Evolutionary conservation across 495 filamentous ascomycete genomes (phyloP), one percentile per base, ranked within the genome.

Genomic region (Xylona heveae): DNA sequence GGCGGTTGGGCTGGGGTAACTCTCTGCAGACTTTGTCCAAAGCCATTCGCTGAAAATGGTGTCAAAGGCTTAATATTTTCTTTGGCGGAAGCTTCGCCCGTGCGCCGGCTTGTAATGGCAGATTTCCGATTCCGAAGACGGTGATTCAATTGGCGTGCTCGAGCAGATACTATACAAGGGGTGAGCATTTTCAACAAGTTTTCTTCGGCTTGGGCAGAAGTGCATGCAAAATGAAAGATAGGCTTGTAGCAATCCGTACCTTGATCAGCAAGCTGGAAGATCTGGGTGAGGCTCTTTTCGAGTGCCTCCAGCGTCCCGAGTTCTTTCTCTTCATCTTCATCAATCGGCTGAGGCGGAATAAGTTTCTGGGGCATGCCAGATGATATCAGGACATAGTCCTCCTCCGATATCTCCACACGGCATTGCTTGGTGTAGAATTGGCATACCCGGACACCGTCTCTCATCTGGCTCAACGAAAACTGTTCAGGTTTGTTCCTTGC

Each of bases 251-350:
- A 35, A n/a, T n/a, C n/a, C n/a, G n/a, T 33, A 53, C 49, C 48
- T 42, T 51, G 49, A 36, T 91, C 81, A 1, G 79, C 78, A 43
- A 74, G 64, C 46, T 77, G 74, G 35, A 76, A 78, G 14, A 90
- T 65, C 35, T 71, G 62, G 25, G 69, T 64, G 23, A 88, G 48
- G 23, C 75, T 74, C 52, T 71, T 64, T 48, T 85, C 78, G 27
- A 91, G 46, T 34, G 88, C 84, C 43, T 85, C 79, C 34, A 88
- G 49, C 2, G 78, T 83, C 19, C 70, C 78, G 30, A 85, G 48
- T 49, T 91, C 81, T 42, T 79, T 80, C 47, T 74, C 67, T 45
- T 91, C 81, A 42, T 91, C 81, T 48, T 90, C 79, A 30, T 71
- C 66, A 28, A 88, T 73, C 0, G 81, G 78, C 42, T 81, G 74